These are phyloP conservation scores for Botrytis squamosa DNA, from an alignment of 2,329 filamentous ascomycete species.

Conservation along the genomic window DNA sequence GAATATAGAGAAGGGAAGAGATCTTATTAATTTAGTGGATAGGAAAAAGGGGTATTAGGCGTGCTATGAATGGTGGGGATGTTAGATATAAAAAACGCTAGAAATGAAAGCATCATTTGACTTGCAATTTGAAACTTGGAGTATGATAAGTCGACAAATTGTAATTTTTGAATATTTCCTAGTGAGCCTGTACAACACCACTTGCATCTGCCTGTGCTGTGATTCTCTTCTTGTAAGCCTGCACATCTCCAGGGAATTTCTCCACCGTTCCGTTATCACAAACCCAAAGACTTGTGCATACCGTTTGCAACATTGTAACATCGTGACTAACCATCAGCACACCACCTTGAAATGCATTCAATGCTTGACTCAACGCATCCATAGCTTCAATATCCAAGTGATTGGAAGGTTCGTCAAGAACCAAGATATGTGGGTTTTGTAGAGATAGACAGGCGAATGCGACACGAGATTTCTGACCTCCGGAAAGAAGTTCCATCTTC, in stretches of 20 bases:
- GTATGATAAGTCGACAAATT: not conserved
- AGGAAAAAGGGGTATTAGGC: slow-evolving; percentile 58
- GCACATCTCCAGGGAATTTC: slow-evolving; percentile 93
- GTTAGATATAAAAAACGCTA: not conserved
- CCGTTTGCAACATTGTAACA: slow-evolving; percentile 96
- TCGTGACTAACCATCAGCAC: slow-evolving; percentile 99
- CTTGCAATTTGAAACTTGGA: not conserved
- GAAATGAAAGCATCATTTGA: not conserved
- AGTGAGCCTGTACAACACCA: slow-evolving; percentile 61
- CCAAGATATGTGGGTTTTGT: slow-evolving; percentile 92
- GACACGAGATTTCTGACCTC: slow-evolving; percentile 97
- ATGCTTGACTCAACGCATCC: slow-evolving; percentile 85
- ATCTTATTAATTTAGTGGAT: slow-evolving; percentile 61
- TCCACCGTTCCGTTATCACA: slow-evolving; percentile 92
- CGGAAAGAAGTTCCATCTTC: slow-evolving; percentile 90
- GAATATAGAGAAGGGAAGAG: slow-evolving; percentile 50
- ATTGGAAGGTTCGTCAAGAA: slow-evolving; percentile 97
- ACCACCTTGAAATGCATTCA: slow-evolving; percentile 86
- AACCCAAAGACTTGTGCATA: slow-evolving; percentile 94
- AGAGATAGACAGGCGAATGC: slow-evolving; percentile 96
- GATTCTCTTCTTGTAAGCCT: slow-evolving; percentile 97
- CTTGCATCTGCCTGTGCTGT: slow-evolving; percentile 81
- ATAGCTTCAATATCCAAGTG: slow-evolving; percentile 97
- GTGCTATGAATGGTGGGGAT: not conserved
- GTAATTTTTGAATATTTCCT: slow-evolving; percentile 6